phyloP scores from a whole-genome alignment of 208 protist species.

The Crithidia brevicula region DNA sequence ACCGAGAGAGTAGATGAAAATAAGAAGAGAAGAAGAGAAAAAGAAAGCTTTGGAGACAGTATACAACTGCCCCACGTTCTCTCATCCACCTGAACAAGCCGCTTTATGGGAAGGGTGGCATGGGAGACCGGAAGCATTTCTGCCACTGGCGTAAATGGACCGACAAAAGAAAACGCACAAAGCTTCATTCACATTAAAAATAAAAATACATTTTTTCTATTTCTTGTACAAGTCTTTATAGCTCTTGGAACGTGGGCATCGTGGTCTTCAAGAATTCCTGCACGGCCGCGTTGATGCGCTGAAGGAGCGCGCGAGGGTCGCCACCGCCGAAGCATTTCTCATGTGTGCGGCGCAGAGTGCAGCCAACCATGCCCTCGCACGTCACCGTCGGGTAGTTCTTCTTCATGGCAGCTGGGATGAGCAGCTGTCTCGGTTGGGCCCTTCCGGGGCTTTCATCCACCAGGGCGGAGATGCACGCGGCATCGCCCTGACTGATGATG shows the following conservation, averaged over 20 bases:
- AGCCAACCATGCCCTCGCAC: slow-evolving; percentile 59
- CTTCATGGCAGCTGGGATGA: slow-evolving; percentile 43
- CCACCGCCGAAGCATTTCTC: slow-evolving; percentile 42
- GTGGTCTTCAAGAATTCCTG: slow-evolving; percentile 34
- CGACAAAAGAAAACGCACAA: background rate
- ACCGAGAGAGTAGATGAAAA: background rate
- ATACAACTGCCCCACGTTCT: no score
- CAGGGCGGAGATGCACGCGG: slow-evolving; percentile 36
- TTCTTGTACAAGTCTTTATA: slow-evolving; percentile 7
- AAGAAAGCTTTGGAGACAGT: no score
- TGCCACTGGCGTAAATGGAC: no score
- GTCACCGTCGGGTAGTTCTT: slow-evolving; percentile 41
- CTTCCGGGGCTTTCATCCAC: slow-evolving; percentile 49
- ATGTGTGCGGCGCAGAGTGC: slow-evolving; percentile 38
- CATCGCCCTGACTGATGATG: slow-evolving; percentile 68
- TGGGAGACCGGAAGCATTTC: no score
- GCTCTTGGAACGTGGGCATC: slow-evolving; percentile 22
- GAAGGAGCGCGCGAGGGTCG: slow-evolving; percentile 38
- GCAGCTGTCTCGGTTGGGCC: slow-evolving; percentile 45
- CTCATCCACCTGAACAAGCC: no score
- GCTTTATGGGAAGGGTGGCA: no score
- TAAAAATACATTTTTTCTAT: background rate
- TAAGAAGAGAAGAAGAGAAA: background rate
- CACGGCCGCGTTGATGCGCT: slow-evolving; percentile 36
- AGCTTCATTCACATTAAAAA: no score